These are phyloP conservation scores for Sporothrix globosa DNA, from an alignment of 2,329 filamentous ascomycete genomes.

Conservation along the genomic window DNA sequence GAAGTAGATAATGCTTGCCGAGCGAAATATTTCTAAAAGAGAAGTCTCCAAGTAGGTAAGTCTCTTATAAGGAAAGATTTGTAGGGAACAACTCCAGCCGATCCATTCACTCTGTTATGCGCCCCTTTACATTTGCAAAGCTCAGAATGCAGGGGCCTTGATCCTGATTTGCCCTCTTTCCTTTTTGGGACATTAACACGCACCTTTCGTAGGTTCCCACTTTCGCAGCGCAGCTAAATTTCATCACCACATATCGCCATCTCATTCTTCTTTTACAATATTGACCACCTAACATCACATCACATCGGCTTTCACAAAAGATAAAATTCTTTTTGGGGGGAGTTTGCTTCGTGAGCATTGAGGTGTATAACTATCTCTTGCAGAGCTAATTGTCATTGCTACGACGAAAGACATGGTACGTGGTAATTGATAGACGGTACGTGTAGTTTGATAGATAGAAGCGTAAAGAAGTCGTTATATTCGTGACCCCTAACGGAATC, in stretches of 20 bases:
- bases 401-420: neutral
- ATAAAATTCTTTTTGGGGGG: no score
- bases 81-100: neutral
- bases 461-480: conserved; percentile 5
- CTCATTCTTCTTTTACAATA: neutral
- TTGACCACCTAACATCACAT: no score
- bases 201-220: neutral
- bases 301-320: neutral
- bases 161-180: conserved; percentile 18
- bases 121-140: neutral
- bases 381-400: neutral
- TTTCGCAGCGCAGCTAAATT: neutral
- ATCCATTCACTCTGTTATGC: neutral
- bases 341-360: neutral
- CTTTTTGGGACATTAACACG: conserved; percentile 27
- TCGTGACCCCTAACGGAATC: conserved; percentile 5
- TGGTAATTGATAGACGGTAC: neutral
- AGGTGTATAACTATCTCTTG: neutral
- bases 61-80: neutral
- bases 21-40: no score
- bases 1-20: no score
- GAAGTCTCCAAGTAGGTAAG: neutral
- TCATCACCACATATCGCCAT: neutral
- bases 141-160: neutral
- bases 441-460: neutral